Evolutionary conservation across 192 early-diverging fungal species (phyloP).

Genomic region (Lobulomyces angularis): DNA sequence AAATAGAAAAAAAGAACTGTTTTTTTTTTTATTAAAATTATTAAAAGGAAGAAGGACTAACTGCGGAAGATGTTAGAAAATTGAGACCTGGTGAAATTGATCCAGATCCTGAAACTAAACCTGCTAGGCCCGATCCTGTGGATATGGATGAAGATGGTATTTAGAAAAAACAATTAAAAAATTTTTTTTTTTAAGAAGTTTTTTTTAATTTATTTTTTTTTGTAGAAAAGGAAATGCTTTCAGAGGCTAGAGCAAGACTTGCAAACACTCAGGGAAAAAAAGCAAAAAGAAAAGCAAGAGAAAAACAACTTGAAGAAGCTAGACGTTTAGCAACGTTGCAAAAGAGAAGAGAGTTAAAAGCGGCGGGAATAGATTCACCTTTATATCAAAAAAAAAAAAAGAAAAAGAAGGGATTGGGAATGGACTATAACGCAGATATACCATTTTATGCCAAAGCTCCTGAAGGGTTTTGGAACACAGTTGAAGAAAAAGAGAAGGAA

Average conservation of each 20-base stretch:
- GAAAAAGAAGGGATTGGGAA: slow-evolving; percentile 59
- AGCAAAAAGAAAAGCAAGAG: slow-evolving; percentile 96
- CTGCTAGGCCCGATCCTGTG: slow-evolving; percentile 94
- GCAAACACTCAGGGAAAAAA: slow-evolving; percentile 99
- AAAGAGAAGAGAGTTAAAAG: slow-evolving; percentile 91
- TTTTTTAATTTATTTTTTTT: slow-evolving; percentile 1
- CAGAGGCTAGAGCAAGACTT: slow-evolving; percentile 89
- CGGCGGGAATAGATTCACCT: slow-evolving; percentile 77
- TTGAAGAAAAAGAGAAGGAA: slow-evolving; percentile 64
- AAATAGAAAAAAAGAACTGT: background rate
- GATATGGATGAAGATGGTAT: slow-evolving; percentile 93
- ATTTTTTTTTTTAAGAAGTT: background rate
- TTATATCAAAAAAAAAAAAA: slow-evolving; percentile 54
- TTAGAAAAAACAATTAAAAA: slow-evolving; percentile 5
- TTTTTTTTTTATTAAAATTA: slow-evolving; percentile 4
- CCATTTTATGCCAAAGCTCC: slow-evolving; percentile 82
- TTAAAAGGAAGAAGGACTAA: slow-evolving; percentile 56
- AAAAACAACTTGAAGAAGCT: slow-evolving; percentile 93
- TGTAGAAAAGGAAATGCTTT: slow-evolving; percentile 96
- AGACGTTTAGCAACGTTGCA: slow-evolving; percentile 77
- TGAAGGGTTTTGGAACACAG: slow-evolving; percentile 85
- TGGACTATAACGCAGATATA: slow-evolving; percentile 95
- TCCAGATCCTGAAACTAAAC: slow-evolving; percentile 90
- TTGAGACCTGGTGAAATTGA: slow-evolving; percentile 93
- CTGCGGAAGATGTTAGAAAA: slow-evolving; percentile 70